Evolutionary conservation across 805 yeast species (phyloP), one percentile per base, ranked within the genome.

Genomic region (Pichia deserticola): DNA sequence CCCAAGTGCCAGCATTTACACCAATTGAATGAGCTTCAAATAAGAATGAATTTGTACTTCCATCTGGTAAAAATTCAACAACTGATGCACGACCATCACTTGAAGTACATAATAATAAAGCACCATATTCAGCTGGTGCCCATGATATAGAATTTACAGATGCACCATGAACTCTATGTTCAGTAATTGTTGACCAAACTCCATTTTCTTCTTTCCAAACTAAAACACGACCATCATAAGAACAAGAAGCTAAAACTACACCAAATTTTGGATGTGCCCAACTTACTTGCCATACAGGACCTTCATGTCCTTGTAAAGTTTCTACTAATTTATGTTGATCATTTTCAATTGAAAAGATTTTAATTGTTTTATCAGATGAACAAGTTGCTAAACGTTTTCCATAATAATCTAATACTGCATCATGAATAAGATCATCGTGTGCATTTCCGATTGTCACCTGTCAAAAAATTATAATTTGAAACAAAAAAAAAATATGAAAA

Each of bases 231-330:
- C 99, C 99, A 64, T 93, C 99, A 63, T 89, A 93, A 1, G 97
- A 89, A 59, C 96, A 88, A 29, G 96, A 85, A 1, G 99, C 99
- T 56, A 93, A 75, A 55, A 92, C 88, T 12, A 89, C 84, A 38
- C 99, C 99, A 63, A 92, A 93, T 67, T 92, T 92, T 34, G 99
- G 99, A 65, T 93, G 99, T 3, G 98, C 98, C 99, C 99, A 93
- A 48, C 88, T 81, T 25, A 89, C 95, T 70, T 92, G 96, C 99
- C 99, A 93, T 44, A 93, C 97, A 11, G 99, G 98, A 35, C 98
- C 99, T 54, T 89, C 97, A 67, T 93, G 99, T 37, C 95, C 97
- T 44, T 79, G 75, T 55, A 93, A 73, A 1, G 98, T 90, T 57
- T 89, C 97, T 20, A 85, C 76, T 46, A 89, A 74, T 63, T 77